These are phyloP conservation scores for Chaetomium olivaceum DNA, from an alignment of 2,329 filamentous ascomycete genomes.

Conservation along the genomic window DNA sequence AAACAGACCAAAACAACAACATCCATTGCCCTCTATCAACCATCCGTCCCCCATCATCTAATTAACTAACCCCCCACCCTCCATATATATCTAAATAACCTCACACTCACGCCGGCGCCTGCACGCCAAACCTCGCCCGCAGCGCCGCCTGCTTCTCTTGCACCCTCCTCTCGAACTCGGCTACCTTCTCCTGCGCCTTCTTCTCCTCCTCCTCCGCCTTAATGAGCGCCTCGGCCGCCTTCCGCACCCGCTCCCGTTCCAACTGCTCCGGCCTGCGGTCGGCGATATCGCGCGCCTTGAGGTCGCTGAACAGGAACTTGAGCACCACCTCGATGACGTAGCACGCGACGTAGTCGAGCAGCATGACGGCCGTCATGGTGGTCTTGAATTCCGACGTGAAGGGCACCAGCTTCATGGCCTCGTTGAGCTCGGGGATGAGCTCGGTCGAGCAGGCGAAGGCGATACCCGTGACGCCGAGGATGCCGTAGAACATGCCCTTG, in stretches of 20 bases:
- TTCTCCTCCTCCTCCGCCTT: slow-evolving; percentile 55
- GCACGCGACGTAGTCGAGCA: slow-evolving; percentile 83
- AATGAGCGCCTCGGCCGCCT: slow-evolving; percentile 55
- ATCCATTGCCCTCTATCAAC: not conserved
- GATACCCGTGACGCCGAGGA: slow-evolving; percentile 83
- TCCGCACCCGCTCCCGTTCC: slow-evolving; percentile 69
- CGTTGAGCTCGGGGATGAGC: slow-evolving; percentile 92
- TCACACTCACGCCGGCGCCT: not conserved
- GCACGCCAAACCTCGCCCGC: slow-evolving; percentile 45
- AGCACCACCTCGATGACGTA: slow-evolving; percentile 83
- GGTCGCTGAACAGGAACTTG: slow-evolving; percentile 86
- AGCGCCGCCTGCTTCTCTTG: slow-evolving; percentile 52
- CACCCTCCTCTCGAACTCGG: slow-evolving; percentile 60
- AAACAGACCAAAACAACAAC: not conserved
- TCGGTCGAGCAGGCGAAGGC: slow-evolving; percentile 95
- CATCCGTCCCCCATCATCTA: not conserved
- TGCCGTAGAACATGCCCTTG: slow-evolving; percentile 96
- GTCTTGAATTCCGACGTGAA: slow-evolving; percentile 87
- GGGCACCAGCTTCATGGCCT: slow-evolving; percentile 87
- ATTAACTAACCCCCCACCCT: not conserved
- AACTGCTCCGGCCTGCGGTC: slow-evolving; percentile 83
- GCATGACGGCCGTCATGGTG: slow-evolving; percentile 81
- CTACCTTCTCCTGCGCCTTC: slow-evolving; percentile 50
- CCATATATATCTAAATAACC: not conserved
- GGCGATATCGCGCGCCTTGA: slow-evolving; percentile 90